Evolutionary conservation across 2,329 filamentous ascomycete species (phyloP).

Genomic region (Phaeosphaeriaceae sp.): DNA sequence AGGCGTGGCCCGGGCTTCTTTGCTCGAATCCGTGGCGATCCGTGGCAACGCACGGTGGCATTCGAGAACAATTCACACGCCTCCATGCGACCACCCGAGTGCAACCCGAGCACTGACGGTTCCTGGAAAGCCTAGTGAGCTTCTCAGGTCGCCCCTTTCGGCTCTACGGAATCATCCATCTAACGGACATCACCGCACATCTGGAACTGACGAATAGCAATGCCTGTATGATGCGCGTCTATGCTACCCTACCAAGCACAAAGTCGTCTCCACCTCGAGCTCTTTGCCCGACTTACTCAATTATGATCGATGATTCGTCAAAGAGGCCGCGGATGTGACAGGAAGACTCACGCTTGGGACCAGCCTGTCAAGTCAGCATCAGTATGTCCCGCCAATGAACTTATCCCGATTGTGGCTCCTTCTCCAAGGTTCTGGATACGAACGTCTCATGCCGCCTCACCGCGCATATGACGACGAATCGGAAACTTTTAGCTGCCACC

Average conservation of each 20-base stretch:
- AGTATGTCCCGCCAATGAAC: slow-evolving; percentile 17
- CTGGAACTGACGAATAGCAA: slow-evolving; percentile 21
- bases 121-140: slow-evolving; percentile 4
- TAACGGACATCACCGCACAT: slow-evolving; percentile 24
- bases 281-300: neutral
- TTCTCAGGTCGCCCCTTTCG: neutral
- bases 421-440: slow-evolving; percentile 17
- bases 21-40: neutral
- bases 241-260: slow-evolving; percentile 9
- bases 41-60: slow-evolving; percentile 13
- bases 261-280: slow-evolving; percentile 19
- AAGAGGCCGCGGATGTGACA: slow-evolving; percentile 27
- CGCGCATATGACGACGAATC: slow-evolving; percentile 22
- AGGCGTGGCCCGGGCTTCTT: neutral
- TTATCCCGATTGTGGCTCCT: slow-evolving; percentile 14
- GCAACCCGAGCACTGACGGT: slow-evolving; percentile 11
- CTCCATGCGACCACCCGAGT: slow-evolving; percentile 6
- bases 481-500: slow-evolving; percentile 15
- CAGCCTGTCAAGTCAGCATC: slow-evolving; percentile 20
- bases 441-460: slow-evolving; percentile 19
- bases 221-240: neutral
- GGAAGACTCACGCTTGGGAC: slow-evolving; percentile 26
- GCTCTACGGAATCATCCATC: neutral
- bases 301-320: slow-evolving; percentile 24
- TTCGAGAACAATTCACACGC: slow-evolving; percentile 19